Evolutionary conservation across 106 monocot genomes (phyloP).

Genomic region (Cymbidium sinense): DNA sequence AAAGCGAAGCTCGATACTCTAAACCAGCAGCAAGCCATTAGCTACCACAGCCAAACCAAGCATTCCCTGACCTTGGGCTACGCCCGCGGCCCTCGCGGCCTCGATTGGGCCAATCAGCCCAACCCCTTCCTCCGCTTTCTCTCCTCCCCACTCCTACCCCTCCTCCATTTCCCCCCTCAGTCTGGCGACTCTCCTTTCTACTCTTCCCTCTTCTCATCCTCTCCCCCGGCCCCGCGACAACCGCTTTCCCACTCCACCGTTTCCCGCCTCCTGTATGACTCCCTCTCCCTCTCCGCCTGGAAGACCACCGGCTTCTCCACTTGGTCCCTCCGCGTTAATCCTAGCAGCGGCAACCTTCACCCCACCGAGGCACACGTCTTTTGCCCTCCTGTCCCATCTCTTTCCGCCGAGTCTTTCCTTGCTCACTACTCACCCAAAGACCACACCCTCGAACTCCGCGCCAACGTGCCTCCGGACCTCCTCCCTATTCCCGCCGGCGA

Average conservation of each 20-base stretch:
- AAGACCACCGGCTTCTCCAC: conserved; percentile 76
- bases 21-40: conserved; percentile 14
- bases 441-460: conserved; percentile 67
- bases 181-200: conserved; percentile 17
- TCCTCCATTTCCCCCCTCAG: conserved; percentile 25
- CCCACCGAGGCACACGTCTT: conserved; percentile 87
- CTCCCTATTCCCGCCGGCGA: conserved; percentile 4
- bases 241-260: conserved; percentile 38
- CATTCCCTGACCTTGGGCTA: conserved; percentile 76
- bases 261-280: conserved; percentile 76
- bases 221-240: conserved; percentile 20
- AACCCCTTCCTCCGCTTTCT: conserved; percentile 82
- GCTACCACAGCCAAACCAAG: conserved; percentile 84
- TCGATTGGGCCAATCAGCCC: conserved; percentile 98
- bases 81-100: conserved; percentile 80
- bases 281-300: conserved; percentile 98
- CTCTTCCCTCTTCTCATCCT: conserved; percentile 23
- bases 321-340: conserved; percentile 98
- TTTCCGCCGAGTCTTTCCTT: conserved; percentile 29
- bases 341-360: conserved; percentile 97
- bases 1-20: neutral
- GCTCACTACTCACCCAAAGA: conserved; percentile 92
- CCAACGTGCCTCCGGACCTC: conserved; percentile 17
- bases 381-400: conserved; percentile 31
- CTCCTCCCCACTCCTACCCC: conserved; percentile 24